Conservation (phyloP, 2,329 filamentous ascomycete genomes). For the Drechslerella dactyloides region DNA sequence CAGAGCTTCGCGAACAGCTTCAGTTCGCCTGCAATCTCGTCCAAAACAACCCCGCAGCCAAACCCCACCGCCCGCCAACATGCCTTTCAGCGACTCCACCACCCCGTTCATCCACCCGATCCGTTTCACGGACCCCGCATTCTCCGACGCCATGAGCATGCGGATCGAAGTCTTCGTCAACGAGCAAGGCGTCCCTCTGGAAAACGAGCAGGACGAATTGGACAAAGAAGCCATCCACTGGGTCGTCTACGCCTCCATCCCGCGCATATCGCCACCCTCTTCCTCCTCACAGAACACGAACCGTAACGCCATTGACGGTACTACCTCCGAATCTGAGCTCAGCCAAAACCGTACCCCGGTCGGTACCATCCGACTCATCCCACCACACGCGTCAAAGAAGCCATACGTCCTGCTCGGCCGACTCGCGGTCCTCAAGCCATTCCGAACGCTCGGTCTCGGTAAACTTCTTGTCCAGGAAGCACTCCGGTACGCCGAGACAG, state of each 20-base stretch:
- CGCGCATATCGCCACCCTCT: slow-evolving; percentile 56
- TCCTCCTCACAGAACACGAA: slow-evolving; percentile 58
- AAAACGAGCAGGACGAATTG: slow-evolving; percentile 80
- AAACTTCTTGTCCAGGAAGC: slow-evolving; percentile 71
- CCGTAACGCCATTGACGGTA: slow-evolving; percentile 60
- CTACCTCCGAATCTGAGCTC: slow-evolving; percentile 56
- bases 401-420: slow-evolving; percentile 85
- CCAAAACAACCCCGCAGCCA: background rate
- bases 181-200: slow-evolving; percentile 67
- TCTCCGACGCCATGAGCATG: slow-evolving; percentile 70
- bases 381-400: slow-evolving; percentile 62
- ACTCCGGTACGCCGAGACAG: slow-evolving; percentile 72
- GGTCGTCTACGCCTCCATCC: slow-evolving; percentile 77
- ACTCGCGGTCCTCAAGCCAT: slow-evolving; percentile 72
- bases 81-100: slow-evolving; percentile 36
- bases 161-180: slow-evolving; percentile 68
- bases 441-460: slow-evolving; percentile 70
- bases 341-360: slow-evolving; percentile 63
- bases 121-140: slow-evolving; percentile 58
- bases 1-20: background rate
- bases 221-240: slow-evolving; percentile 82
- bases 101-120: slow-evolving; percentile 44
- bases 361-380: slow-evolving; percentile 79
- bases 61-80: slow-evolving; percentile 21
- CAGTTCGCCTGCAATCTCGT: background rate